A percentile compares a stretch with the other conserved stretches of the same genome.
These are phyloP conservation scores for Acanthamoeba quina DNA, from an alignment of 208 protist species.

Conservation along the genomic window DNA sequence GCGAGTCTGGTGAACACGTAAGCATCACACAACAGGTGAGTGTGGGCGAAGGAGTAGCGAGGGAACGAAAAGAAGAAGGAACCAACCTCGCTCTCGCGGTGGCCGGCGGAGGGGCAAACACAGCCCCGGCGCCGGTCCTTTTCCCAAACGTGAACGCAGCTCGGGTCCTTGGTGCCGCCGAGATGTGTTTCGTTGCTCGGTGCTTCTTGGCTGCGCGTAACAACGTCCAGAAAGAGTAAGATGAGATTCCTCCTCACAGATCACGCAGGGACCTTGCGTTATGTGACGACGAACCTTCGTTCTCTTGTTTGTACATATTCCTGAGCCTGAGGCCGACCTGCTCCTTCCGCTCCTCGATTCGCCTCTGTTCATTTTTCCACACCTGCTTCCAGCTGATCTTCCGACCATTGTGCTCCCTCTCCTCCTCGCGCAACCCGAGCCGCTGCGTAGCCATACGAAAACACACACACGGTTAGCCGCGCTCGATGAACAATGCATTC, in stretches of 20 bases:
- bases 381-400: constrained; percentile 43
- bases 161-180: neutral
- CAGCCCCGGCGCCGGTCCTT: neutral
- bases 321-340: constrained; percentile 2
- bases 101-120: neutral
- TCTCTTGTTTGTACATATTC: constrained; percentile 32
- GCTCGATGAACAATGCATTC: neutral
- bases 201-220: constrained; percentile 26
- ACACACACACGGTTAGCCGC: neutral
- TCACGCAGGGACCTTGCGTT: neutral
- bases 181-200: neutral
- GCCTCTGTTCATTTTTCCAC: constrained; percentile 50
- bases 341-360: neutral
- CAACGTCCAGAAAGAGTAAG: neutral
- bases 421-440: neutral
- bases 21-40: neutral
- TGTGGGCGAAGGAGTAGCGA: neutral
- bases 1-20: neutral
- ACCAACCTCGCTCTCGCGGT: neutral
- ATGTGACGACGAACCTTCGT: neutral
- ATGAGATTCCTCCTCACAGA: neutral
- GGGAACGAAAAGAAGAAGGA: neutral
- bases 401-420: neutral
- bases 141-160: neutral
- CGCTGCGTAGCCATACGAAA: neutral